Conservation (phyloP, 192 early-diverging fungal genomes). For the Gamsiella multidivaricata region DNA sequence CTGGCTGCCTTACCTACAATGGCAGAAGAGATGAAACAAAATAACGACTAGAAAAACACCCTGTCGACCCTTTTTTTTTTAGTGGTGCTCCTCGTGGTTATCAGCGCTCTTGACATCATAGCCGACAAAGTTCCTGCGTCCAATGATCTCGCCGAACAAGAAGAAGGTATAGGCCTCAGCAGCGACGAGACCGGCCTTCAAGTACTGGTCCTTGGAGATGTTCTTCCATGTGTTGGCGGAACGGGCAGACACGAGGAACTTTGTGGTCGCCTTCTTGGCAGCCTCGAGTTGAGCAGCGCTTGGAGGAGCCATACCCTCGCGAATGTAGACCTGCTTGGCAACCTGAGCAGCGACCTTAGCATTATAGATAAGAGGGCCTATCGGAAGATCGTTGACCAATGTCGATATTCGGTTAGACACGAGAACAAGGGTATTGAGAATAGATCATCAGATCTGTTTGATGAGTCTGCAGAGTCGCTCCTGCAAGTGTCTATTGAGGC, state of each 20-base stretch:
- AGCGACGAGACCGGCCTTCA: slow-evolving; percentile 63
- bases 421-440: not conserved
- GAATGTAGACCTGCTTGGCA: slow-evolving; percentile 72
- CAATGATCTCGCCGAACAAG: slow-evolving; percentile 71
- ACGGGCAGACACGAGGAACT: slow-evolving; percentile 53
- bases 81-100: slow-evolving; percentile 41
- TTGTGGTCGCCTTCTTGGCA: slow-evolving; percentile 57
- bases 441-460: too few relatives aligned
- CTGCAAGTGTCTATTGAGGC: too few relatives aligned
- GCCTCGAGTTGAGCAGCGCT: slow-evolving; percentile 58
- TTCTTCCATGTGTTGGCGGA: slow-evolving; percentile 57
- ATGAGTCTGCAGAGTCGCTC: too few relatives aligned
- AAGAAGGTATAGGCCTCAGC: slow-evolving; percentile 70
- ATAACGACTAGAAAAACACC: not conserved
- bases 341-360: slow-evolving; percentile 67
- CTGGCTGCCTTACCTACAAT: slow-evolving; percentile 21
- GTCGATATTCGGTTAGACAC: not conserved
- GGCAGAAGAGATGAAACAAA: slow-evolving; percentile 6
- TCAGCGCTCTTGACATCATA: slow-evolving; percentile 64
- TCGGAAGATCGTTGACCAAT: not conserved
- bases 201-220: slow-evolving; percentile 56
- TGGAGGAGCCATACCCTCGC: slow-evolving; percentile 70
- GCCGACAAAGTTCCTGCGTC: slow-evolving; percentile 71
- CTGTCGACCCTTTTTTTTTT: too few relatives aligned
- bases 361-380: slow-evolving; percentile 61